Conservation (phyloP, 2,329 filamentous ascomycete genomes). For the Raffaelea deltoideospora region DNA sequence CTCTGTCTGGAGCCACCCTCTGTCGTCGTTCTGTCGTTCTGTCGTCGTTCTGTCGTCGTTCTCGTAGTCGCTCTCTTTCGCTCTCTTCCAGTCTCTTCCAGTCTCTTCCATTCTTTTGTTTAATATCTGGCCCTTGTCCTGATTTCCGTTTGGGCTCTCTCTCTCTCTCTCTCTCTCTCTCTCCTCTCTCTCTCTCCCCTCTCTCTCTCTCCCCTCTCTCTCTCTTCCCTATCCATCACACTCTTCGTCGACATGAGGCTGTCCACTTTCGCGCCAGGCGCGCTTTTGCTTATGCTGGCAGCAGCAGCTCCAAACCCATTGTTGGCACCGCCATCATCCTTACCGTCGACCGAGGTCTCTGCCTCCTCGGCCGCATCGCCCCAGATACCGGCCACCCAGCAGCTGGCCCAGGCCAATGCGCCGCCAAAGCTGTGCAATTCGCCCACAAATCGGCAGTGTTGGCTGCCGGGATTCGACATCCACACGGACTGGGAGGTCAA, state of each 20-base stretch:
- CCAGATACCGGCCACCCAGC: not conserved
- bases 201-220: too few relatives aligned
- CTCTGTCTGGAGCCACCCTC: not conserved
- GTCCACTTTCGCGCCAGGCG: too few relatives aligned
- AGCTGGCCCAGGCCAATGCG: not conserved
- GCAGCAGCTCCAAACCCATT: not conserved
- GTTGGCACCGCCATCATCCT: too few relatives aligned
- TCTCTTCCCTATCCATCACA: not conserved
- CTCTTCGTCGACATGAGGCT: too few relatives aligned
- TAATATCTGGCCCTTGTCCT: not conserved
- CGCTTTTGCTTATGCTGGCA: not conserved
- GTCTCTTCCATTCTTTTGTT: not conserved
- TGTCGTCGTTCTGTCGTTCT: not conserved
- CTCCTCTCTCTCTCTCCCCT: not conserved
- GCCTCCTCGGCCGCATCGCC: too few relatives aligned
- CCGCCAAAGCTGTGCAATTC: conserved; percentile 4
- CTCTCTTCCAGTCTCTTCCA: not conserved
- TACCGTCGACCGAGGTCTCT: too few relatives aligned
- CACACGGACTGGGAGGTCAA: conserved; percentile 8
- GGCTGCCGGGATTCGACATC: conserved; percentile 8
- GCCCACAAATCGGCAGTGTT: conserved; percentile 5
- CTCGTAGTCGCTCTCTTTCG: not conserved
- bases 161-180: not conserved
- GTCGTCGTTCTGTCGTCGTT: not conserved
- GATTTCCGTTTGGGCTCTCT: not conserved